Conservation (phyloP, 192 early-diverging fungal genomes). For the Coemansia erecta region DNA sequence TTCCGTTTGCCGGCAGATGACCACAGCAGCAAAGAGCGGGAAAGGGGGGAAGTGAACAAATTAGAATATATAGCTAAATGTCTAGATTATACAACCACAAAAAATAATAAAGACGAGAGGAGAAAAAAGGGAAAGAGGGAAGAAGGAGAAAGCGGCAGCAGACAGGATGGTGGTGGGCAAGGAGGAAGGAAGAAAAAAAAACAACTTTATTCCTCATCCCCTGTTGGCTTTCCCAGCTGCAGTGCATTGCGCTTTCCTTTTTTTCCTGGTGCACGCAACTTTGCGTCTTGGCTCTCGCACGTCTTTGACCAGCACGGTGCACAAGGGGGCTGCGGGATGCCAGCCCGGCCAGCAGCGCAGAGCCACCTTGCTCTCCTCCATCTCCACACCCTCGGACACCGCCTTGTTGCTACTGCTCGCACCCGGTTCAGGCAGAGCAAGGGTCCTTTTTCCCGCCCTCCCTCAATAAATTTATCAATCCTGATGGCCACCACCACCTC, state of each 20-base stretch:
- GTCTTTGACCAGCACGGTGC: not conserved
- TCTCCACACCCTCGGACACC: slow-evolving; percentile 1
- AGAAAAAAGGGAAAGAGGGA: slow-evolving; percentile 1
- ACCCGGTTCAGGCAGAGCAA: not conserved
- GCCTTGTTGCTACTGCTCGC: slow-evolving; percentile 11
- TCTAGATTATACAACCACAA: slow-evolving; percentile 23
- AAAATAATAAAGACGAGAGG: slow-evolving; percentile 22
- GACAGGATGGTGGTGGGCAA: slow-evolving; percentile 15
- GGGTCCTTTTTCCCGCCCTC: no score
- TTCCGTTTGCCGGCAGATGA: slow-evolving; percentile 1
- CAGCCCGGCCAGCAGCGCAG: not conserved
- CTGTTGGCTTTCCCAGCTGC: not conserved
- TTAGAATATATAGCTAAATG: slow-evolving; percentile 18
- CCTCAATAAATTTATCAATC: not conserved
- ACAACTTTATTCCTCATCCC: not conserved
- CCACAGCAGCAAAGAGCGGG: not conserved
- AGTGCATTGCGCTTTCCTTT: not conserved
- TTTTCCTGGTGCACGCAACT: not conserved
- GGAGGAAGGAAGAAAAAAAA: slow-evolving; percentile 9
- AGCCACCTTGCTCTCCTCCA: not conserved
- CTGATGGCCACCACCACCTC: not conserved
- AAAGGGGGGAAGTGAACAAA: slow-evolving; percentile 6
- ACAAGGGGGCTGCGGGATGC: no score
- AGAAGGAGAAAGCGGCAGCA: slow-evolving; percentile 12
- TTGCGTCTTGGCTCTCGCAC: not conserved